A percentile compares a stretch with the other conserved stretches of the same genome.
Evolutionary conservation across 2,329 filamentous ascomycete genomes (phyloP).

Genomic region (Tricladium varicosporioides): DNA sequence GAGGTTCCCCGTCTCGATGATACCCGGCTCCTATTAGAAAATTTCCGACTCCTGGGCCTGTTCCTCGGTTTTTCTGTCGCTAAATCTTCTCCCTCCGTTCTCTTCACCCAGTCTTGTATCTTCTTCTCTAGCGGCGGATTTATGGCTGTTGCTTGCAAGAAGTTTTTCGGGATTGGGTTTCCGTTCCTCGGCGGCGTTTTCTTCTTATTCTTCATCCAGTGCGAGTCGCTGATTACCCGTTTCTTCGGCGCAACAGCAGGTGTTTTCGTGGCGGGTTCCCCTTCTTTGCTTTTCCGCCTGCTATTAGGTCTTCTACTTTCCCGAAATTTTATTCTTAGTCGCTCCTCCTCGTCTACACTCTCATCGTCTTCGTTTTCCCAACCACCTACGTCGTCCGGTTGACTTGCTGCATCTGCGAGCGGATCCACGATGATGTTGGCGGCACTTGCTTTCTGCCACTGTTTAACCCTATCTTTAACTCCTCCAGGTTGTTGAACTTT

Average conservation of each 20-base stretch:
- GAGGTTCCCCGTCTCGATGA: slow-evolving; percentile 2
- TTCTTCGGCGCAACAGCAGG: slow-evolving; percentile 66
- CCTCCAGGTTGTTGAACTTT: slow-evolving; percentile 61
- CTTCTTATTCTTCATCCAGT: slow-evolving; percentile 68
- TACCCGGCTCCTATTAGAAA: slow-evolving; percentile 5
- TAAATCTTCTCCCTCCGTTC: slow-evolving; percentile 16
- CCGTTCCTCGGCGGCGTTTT: slow-evolving; percentile 45
- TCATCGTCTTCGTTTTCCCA: slow-evolving; percentile 51
- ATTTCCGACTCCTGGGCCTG: slow-evolving; percentile 9
- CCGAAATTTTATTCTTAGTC: slow-evolving; percentile 45
- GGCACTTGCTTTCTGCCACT: slow-evolving; percentile 81
- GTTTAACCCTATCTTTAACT: slow-evolving; percentile 76
- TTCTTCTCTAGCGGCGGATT: slow-evolving; percentile 58
- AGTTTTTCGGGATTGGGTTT: slow-evolving; percentile 53
- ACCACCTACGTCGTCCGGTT: slow-evolving; percentile 61
- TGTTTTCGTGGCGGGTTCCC: slow-evolving; percentile 23
- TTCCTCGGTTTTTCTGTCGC: slow-evolving; percentile 8
- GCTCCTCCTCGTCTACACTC: slow-evolving; percentile 61
- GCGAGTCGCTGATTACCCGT: slow-evolving; percentile 87
- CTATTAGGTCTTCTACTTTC: slow-evolving; percentile 4
- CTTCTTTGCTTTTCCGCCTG: slow-evolving; percentile 31
- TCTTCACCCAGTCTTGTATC: slow-evolving; percentile 58
- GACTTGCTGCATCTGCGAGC: slow-evolving; percentile 51
- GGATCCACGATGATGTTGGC: slow-evolving; percentile 56
- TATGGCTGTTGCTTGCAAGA: slow-evolving; percentile 49